Conservation (phyloP, 176 grass and related monocot species). For the Rhynchospora pubera region DNA sequence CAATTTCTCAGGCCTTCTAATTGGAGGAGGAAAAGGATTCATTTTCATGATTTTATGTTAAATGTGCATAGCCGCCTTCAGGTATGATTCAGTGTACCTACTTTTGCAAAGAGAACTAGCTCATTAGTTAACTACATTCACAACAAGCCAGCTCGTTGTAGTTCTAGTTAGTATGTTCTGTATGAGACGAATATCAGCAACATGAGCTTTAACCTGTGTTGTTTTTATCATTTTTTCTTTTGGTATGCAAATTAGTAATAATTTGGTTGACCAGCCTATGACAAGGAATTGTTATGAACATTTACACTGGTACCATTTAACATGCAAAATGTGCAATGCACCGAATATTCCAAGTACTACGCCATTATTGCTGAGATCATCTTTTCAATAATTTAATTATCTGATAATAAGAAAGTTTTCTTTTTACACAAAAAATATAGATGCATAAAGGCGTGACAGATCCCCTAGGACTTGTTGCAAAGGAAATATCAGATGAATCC, state of each 20-base stretch:
- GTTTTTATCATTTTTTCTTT: background rate
- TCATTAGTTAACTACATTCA: background rate
- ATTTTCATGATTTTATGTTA: constrained; percentile 97
- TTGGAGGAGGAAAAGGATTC: constrained; percentile 91
- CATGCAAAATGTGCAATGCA: background rate
- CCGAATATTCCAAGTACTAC: background rate
- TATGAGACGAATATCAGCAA: background rate
- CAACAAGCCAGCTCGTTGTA: background rate
- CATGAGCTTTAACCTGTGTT: background rate
- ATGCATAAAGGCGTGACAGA: constrained; percentile 92
- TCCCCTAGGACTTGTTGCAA: constrained; percentile 80
- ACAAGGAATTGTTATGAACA: background rate
- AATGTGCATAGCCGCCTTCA: constrained; percentile 83
- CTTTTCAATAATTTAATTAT: constrained; percentile 3
- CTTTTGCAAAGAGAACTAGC: constrained; percentile 13
- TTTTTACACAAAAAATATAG: constrained; percentile 26
- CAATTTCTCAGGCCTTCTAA: constrained; percentile 50
- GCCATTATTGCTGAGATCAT: background rate
- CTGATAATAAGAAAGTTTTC: background rate
- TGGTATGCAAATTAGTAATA: background rate
- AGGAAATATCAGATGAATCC: constrained; percentile 88
- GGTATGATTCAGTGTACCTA: constrained; percentile 22
- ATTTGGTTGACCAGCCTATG: background rate
- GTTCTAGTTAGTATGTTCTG: background rate
- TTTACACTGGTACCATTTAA: background rate